Conservation (phyloP, 78 protist species). For the Bodo saltans region DNA sequence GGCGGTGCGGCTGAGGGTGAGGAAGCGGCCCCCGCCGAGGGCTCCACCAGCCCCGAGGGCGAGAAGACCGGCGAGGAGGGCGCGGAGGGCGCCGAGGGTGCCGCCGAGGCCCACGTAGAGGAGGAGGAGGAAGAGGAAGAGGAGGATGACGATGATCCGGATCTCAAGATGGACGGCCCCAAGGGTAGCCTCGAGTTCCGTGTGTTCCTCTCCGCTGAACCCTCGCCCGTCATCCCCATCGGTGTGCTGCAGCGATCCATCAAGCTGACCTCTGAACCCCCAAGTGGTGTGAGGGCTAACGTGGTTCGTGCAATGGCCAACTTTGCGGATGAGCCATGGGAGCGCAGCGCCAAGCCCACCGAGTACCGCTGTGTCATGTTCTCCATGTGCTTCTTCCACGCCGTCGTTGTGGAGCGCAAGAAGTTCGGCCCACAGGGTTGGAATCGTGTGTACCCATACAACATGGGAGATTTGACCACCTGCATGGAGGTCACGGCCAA, state of each 20-base stretch:
- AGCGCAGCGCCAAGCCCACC: conserved; percentile 44
- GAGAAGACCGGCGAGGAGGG: neutral
- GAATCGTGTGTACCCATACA: conserved; percentile 80
- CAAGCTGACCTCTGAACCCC: conserved; percentile 66
- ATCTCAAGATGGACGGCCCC: neutral
- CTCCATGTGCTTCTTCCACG: conserved; percentile 84
- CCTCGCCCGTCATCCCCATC: conserved; percentile 53
- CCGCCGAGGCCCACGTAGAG: conserved; percentile 1
- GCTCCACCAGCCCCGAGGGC: neutral
- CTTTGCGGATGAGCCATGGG: conserved; percentile 48
- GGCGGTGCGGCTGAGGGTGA: conserved; percentile 11
- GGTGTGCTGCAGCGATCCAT: conserved; percentile 54
- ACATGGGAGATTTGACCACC: conserved; percentile 73
- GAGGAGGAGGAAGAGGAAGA: conserved; percentile 26
- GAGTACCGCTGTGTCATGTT: conserved; percentile 69
- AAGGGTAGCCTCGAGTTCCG: conserved; percentile 58
- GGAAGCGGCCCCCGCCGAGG: neutral
- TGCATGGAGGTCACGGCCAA: conserved; percentile 62
- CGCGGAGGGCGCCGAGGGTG: conserved; percentile 14
- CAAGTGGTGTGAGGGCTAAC: conserved; percentile 50
- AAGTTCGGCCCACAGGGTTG: conserved; percentile 90
- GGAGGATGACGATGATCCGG: conserved; percentile 31
- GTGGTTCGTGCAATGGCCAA: conserved; percentile 32
- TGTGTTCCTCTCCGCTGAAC: conserved; percentile 59
- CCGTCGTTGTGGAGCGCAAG: conserved; percentile 76